Conservation (phyloP, 2,329 filamentous ascomycete species). For the Volutella citrinella region DNA sequence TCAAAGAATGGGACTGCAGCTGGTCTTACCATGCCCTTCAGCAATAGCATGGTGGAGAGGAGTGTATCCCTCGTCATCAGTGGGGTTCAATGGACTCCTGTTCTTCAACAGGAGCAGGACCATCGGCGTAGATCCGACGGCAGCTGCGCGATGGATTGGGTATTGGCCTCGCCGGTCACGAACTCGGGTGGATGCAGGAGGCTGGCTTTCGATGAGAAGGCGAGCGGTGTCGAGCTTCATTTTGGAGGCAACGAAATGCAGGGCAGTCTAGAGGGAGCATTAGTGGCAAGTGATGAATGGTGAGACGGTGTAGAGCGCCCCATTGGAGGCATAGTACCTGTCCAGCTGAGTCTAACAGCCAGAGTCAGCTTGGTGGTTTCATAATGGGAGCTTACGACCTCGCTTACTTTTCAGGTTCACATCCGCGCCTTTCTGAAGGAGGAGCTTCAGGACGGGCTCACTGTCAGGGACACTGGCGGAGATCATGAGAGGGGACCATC, state of each 20-base stretch:
- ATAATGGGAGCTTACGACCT: no score
- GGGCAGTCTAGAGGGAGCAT: constrained; percentile 59
- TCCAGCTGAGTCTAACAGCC: constrained; percentile 66
- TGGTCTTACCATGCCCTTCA: constrained; percentile 62
- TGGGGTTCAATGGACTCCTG: constrained; percentile 77
- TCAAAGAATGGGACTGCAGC: background rate
- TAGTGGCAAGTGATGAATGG: background rate
- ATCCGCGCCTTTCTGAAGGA: constrained; percentile 69
- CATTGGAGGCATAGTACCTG: no score
- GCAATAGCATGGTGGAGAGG: constrained; percentile 85
- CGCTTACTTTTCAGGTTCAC: constrained; percentile 67
- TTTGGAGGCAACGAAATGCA: constrained; percentile 92
- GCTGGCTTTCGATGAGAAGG: constrained; percentile 69
- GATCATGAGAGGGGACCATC: constrained; percentile 86
- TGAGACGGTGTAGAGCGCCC: background rate
- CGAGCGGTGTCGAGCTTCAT: constrained; percentile 78
- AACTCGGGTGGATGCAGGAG: constrained; percentile 69
- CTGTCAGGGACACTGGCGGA: constrained; percentile 70
- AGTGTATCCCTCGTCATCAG: constrained; percentile 79
- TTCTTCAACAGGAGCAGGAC: constrained; percentile 74
- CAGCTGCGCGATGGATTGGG: constrained; percentile 86
- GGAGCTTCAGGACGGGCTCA: constrained; percentile 64
- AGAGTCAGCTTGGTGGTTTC: no score
- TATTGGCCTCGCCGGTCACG: constrained; percentile 88
- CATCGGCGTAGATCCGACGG: constrained; percentile 85